phyloP scores from a whole-genome alignment of 176 grass and related monocot species.

The Panicum miliaceum region DNA sequence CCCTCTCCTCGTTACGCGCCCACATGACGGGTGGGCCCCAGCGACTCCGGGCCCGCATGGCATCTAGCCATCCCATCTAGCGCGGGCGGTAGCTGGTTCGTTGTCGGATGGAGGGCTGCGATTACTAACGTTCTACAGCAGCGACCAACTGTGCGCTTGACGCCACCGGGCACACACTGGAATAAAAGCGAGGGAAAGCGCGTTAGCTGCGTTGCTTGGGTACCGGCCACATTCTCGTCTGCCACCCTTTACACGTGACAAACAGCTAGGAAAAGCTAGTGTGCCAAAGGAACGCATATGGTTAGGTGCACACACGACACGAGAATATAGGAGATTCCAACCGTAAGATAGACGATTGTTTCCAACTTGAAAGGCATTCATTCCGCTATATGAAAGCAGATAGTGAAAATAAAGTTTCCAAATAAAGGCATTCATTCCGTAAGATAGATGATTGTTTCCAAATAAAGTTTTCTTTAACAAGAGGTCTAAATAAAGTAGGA shows the following conservation, averaged over 20 bases:
- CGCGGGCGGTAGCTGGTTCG: neutral
- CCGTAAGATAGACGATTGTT: neutral
- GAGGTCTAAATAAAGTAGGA: neutral
- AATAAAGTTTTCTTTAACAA: no score
- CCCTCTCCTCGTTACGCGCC: neutral
- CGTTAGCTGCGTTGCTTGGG: neutral
- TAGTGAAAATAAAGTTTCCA: no score
- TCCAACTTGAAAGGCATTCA: neutral
- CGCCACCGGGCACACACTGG: neutral
- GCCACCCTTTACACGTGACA: constrained; percentile 18
- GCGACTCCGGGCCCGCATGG: neutral
- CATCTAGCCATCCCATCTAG: neutral
- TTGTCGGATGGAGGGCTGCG: neutral
- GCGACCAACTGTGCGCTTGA: constrained; percentile 19
- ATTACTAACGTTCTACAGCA: no score
- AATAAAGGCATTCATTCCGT: no score
- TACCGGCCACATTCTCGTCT: neutral
- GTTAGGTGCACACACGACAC: neutral
- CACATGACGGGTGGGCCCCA: neutral
- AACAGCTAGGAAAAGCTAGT: neutral
- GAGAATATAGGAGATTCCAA: neutral
- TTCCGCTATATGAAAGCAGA: neutral
- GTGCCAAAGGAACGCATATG: neutral
- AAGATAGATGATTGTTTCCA: no score
- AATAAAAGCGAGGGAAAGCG: neutral